Base-by-base conservation (phyloP, 345 rosid species). In the Citrus maxima region DNA sequence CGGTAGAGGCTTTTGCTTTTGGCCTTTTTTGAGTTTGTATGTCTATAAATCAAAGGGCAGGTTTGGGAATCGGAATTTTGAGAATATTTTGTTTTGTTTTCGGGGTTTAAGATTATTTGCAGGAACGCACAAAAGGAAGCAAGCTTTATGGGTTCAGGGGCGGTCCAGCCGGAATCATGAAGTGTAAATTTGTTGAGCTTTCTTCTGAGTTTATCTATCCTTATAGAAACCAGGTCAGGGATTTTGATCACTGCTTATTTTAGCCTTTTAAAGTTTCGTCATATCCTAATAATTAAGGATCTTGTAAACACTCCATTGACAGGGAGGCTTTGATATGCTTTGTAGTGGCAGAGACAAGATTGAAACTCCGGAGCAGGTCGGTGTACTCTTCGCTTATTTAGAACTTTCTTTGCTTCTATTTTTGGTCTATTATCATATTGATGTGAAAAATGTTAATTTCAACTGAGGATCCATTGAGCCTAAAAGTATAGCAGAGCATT, bases 301-400 rank as follows among this genome's bases (percentile, higher is more conserved):
- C 42, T 62, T 55, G 37, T 13, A 3, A 73, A 35, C 22, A 64
- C 18, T 54, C 2, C 46, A 6, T 54, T 66, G 27, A 37, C 78
- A 86, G 83, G 83, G 83, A 61, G 83, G 83, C 32, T 80, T 80
- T 75, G 83, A 80, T 61, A 80, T 80, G 83, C 70, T 80, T 28
- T 75, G 79, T 55, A 80, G 83, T 63, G 83, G 79, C 65, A 75
- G 83, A 70, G 83, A 76, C 79, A 80, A 80, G 35, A 80, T 80
- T 75, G 83, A 80, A 70, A 80, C 83, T 22, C 83, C 79, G 22
- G 83, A 80, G 67, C 88, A 86, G 88, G 88, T 82, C 38, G 18
- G 60, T 46, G 28, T 70, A 5, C 24, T 76, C 66, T 58, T 19
- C 22, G 51, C 4, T 72, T 32, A 10, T 55, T 25, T 4, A 56